Conservation (phyloP, 1,139 yeast species). For the Meyerozyma smithsonii region DNA sequence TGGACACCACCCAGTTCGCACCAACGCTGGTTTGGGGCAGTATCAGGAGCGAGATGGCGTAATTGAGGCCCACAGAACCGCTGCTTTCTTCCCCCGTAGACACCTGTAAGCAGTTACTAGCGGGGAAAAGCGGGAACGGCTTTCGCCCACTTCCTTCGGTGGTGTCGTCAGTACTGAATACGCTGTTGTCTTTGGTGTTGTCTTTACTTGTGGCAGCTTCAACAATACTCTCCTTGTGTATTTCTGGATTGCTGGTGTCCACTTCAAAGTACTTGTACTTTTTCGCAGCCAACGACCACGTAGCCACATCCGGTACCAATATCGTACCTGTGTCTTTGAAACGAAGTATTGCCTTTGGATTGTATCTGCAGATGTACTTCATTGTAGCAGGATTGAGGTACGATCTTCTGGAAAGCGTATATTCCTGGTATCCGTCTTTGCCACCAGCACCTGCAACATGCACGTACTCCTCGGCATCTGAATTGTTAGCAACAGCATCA, state of each 20-base stretch:
- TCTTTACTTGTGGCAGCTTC: too few species aligned
- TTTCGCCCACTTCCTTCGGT: neutral
- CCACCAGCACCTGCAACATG: neutral
- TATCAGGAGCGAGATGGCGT: neutral
- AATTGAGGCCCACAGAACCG: neutral
- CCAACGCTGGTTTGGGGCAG: neutral
- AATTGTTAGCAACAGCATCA: neutral
- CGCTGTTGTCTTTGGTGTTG: too few species aligned
- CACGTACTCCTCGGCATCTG: neutral
- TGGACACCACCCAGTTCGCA: neutral
- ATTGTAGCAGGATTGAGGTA: neutral
- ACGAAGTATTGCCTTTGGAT: neutral
- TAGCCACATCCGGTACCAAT: neutral
- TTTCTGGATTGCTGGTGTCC: neutral
- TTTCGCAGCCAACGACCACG: neutral
- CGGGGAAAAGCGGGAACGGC: neutral
- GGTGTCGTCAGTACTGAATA: too few species aligned
- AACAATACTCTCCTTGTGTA: too few species aligned
- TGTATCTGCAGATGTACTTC: neutral
- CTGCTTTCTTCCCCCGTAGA: neutral
- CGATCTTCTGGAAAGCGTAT: neutral
- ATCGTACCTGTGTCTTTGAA: neutral
- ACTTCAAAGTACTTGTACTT: slow-evolving; percentile 1
- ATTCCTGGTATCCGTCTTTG: neutral
- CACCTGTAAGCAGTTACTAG: neutral